Conservation (phyloP, 192 early-diverging fungal genomes). For the Endogone sp. region DNA sequence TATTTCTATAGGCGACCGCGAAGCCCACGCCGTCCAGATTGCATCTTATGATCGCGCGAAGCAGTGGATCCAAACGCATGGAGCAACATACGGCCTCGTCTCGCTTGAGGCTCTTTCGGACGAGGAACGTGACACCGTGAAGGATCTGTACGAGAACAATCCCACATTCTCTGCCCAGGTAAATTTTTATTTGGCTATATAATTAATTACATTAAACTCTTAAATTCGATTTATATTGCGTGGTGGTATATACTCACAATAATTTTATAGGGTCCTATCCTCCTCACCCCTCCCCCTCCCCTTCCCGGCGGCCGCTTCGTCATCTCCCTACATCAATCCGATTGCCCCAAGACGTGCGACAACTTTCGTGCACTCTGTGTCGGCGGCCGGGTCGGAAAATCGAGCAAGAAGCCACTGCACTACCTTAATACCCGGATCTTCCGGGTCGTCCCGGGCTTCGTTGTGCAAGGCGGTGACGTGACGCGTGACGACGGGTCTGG, state of each 20-base stretch:
- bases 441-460: slow-evolving; percentile 29
- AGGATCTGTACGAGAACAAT: slow-evolving; percentile 23
- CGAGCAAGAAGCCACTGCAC: slow-evolving; percentile 28
- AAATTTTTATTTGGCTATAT: too few species aligned
- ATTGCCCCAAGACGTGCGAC: slow-evolving; percentile 34
- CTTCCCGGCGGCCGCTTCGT: slow-evolving; percentile 22
- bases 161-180: slow-evolving; percentile 9
- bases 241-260: too few species aligned
- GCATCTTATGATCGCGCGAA: slow-evolving; percentile 7
- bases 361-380: slow-evolving; percentile 31
- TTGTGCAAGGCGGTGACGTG: slow-evolving; percentile 41
- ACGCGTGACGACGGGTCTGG: slow-evolving; percentile 42
- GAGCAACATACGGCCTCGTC: slow-evolving; percentile 22
- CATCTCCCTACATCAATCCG: slow-evolving; percentile 18
- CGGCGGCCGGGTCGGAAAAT: slow-evolving; percentile 28
- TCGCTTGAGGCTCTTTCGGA: not conserved
- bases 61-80: slow-evolving; percentile 16
- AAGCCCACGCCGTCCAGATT: not conserved
- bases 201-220: too few species aligned
- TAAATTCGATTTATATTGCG: too few species aligned
- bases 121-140: slow-evolving; percentile 24
- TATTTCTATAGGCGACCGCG: slow-evolving; percentile 25
- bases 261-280: slow-evolving; percentile 9
- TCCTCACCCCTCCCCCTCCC: slow-evolving; percentile 12
- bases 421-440: slow-evolving; percentile 25